Evolutionary conservation across 768 basidiomycete genomes (phyloP), one percentile per base, ranked within the genome.

Genomic region (Kwoniella europaea): DNA sequence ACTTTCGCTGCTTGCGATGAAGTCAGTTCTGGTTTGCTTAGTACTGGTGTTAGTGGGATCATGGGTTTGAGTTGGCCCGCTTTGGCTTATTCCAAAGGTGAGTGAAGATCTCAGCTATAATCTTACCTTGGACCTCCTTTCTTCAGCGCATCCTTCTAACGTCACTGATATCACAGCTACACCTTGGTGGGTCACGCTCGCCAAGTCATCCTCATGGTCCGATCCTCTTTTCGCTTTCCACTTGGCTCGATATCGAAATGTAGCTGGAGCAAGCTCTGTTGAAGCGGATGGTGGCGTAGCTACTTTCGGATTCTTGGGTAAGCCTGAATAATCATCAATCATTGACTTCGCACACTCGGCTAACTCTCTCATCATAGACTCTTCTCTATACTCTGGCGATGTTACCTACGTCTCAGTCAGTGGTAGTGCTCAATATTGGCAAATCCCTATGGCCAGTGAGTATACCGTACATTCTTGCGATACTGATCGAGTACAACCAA

Each of bases 1-100:
- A 85, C 87, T 0, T 93, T 98, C 74, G 96, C 89, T 73, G 43
- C 77, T 62, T 80, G 69, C 64, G 72, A 74, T 56, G 54, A 68
- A 9, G 76, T 83, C 58, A 75, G 75, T 27, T 29, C 71, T 22
- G 75, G 75, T 4, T 67, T 84, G 35, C 73, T 84, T 66, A 72
- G 74, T 20, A 58, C 65, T 50, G 74, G 78, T 10, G 71, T 84
- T n/a, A 76, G 79, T 53, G 84, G 84, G 6, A 77, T 84, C 71
- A 84, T 84, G 83, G 84, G 84, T 24, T 65, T 84, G 18, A 81
- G 79, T 43, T 84, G 82, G 73, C 68, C 74, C 24, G 64, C 72
- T 10, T 72, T 84, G 59, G 76, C 83, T 3, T 78, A 75, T 60
- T 78, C 79, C 22, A 69, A 66, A 24, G 78, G 78, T 79, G 27